These are phyloP conservation scores for Pezicula radicicola DNA, from an alignment of 2,329 filamentous ascomycete species.

Conservation along the genomic window DNA sequence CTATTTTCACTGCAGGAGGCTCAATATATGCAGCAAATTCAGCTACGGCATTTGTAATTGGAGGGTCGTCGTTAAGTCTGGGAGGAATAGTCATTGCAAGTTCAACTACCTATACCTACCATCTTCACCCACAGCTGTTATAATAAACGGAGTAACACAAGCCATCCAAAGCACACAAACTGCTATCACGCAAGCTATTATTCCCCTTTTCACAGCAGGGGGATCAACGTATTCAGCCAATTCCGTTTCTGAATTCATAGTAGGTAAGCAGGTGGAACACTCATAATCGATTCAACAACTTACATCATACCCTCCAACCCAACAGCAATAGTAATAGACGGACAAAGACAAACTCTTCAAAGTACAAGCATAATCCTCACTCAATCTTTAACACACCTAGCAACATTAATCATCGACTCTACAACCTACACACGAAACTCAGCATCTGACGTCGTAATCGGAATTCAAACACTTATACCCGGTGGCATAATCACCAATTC, in stretches of 20 bases:
- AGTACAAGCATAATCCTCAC: no score
- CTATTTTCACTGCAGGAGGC: neutral
- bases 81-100: slow-evolving; percentile 2
- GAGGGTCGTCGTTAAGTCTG: slow-evolving; percentile 7
- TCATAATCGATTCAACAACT: neutral
- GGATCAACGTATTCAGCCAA: neutral
- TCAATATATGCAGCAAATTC: slow-evolving; percentile 7
- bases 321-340: no score
- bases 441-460: no score
- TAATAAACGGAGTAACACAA: neutral
- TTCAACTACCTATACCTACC: neutral
- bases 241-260: neutral
- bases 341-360: no score
- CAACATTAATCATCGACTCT: no score
- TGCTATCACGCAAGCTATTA: neutral
- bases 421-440: no score
- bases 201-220: neutral
- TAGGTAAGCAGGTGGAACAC: neutral
- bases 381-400: no score
- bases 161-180: neutral
- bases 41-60: slow-evolving; percentile 5
- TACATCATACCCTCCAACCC: no score
- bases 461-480: no score
- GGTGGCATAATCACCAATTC: no score
- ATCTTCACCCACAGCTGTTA: neutral